phyloP scores from a whole-genome alignment of 2,329 filamentous ascomycete genomes.

The Biscogniauxia mediterranea region DNA sequence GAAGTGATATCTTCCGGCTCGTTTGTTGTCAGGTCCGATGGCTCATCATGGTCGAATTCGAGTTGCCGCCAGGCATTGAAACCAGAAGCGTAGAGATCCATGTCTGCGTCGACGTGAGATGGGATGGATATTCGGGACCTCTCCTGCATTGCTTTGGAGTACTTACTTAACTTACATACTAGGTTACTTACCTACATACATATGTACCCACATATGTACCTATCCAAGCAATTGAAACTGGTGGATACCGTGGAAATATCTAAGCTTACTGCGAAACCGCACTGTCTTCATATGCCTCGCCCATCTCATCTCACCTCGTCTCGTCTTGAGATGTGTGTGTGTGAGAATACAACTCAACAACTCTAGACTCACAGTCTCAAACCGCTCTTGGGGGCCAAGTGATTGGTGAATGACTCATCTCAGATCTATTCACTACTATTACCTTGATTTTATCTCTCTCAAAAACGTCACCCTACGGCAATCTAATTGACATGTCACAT shows the following conservation, averaged over 20 bases:
- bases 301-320: not conserved
- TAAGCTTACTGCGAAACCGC: no score
- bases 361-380: no score
- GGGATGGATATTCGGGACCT: no score
- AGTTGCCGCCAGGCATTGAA: conserved; percentile 61
- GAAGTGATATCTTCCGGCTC: conserved; percentile 46
- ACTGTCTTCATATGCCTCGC: not conserved
- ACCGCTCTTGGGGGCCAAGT: no score
- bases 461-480: not conserved
- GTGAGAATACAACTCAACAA: not conserved
- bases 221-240: no score
- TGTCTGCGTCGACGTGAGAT: not conserved
- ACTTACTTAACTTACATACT: no score
- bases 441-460: no score
- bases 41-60: conserved; percentile 30
- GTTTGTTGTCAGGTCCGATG: conserved; percentile 2
- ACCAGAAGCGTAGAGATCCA: conserved; percentile 54
- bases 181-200: no score
- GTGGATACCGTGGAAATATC: not conserved
- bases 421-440: no score
- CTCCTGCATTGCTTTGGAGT: no score
- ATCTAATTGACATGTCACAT: not conserved
- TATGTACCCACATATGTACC: no score
- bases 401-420: no score
- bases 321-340: not conserved